phyloP scores from a whole-genome alignment of 2,329 filamentous ascomycete genomes.

The Cladophialophora psammophila region DNA sequence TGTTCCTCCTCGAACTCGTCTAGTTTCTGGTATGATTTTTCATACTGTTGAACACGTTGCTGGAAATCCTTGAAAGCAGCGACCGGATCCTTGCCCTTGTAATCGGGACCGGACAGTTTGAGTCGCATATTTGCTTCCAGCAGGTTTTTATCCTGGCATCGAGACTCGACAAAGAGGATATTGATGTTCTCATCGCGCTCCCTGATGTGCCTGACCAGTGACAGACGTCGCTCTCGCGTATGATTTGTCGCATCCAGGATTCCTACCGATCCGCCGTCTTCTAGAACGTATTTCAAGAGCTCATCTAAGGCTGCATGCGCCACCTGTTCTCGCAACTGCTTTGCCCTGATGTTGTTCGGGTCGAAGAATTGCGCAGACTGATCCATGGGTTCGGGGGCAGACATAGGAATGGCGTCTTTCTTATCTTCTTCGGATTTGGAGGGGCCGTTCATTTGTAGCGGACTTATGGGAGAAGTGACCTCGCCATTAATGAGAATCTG shows the following conservation, averaged over 20 bases:
- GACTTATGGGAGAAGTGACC: constrained; percentile 32
- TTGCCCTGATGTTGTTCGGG: constrained; percentile 81
- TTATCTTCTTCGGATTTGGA: constrained; percentile 10
- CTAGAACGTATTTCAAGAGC: constrained; percentile 84
- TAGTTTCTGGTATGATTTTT: constrained; percentile 90
- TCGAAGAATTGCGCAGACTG: constrained; percentile 96
- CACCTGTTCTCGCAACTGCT: constrained; percentile 86
- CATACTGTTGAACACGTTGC: constrained; percentile 88
- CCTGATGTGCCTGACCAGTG: constrained; percentile 83
- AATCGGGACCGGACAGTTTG: constrained; percentile 94
- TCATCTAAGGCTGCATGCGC: constrained; percentile 93
- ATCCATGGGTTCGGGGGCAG: constrained; percentile 68
- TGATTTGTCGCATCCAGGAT: constrained; percentile 98
- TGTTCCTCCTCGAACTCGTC: constrained; percentile 90
- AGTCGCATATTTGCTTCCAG: constrained; percentile 96
- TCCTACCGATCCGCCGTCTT: constrained; percentile 83
- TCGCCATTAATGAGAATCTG: constrained; percentile 68
- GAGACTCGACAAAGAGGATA: constrained; percentile 93
- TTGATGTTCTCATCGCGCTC: constrained; percentile 80
- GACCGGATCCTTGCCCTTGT: constrained; percentile 88
- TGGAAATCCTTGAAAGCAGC: constrained; percentile 90
- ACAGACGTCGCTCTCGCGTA: constrained; percentile 82
- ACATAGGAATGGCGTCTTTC: constrained; percentile 35
- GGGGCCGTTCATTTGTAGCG: constrained; percentile 30
- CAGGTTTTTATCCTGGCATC: constrained; percentile 83